Evolutionary conservation across 2,329 filamentous ascomycete species (phyloP).

Genomic region (Sarocladium oryzae): DNA sequence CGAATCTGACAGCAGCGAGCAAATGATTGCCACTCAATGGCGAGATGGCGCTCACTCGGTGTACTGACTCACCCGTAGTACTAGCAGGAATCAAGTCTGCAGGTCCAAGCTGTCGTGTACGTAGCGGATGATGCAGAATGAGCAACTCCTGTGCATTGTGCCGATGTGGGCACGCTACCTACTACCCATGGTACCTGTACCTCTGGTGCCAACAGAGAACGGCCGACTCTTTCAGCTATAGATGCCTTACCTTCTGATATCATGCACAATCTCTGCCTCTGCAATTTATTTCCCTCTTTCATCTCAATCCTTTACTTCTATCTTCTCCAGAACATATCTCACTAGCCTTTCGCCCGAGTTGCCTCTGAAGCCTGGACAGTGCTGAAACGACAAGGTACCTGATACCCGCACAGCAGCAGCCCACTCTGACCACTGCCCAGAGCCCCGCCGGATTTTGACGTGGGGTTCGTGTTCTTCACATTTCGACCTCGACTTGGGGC

Average conservation of each 20-base stretch:
- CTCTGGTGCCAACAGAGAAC: no score
- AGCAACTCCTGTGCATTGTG: background rate
- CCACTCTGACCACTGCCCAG: background rate
- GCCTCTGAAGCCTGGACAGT: background rate
- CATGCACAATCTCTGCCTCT: no score
- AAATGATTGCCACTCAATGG: background rate
- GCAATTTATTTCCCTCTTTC: no score
- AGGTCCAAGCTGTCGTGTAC: no score
- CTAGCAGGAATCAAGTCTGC: no score
- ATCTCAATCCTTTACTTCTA: no score
- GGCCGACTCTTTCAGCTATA: no score
- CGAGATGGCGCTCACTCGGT: background rate
- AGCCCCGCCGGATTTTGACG: conserved; percentile 9
- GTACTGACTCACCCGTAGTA: background rate
- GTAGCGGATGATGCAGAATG: background rate
- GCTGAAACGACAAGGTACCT: background rate
- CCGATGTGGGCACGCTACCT: background rate
- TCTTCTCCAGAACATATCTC: no score
- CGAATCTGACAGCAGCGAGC: background rate
- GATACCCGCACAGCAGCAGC: background rate
- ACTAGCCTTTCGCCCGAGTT: no score
- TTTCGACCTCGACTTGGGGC: background rate
- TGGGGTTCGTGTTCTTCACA: conserved; percentile 7
- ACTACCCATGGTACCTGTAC: no score
- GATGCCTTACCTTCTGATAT: no score